Evolutionary conservation across 768 basidiomycete genomes (phyloP).

Genomic region (Mycena leptocephala): DNA sequence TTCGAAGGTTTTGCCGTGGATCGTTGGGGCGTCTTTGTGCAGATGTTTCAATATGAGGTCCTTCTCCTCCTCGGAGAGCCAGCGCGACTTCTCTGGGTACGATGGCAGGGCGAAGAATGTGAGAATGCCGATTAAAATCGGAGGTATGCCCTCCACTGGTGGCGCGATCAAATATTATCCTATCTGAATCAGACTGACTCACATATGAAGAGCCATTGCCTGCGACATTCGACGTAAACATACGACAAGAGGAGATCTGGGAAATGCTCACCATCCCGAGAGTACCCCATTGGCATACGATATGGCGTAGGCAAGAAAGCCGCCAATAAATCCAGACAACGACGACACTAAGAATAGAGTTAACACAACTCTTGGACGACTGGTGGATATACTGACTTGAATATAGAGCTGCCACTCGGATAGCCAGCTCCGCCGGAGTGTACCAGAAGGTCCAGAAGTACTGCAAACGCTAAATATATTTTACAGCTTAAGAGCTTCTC

Average conservation of each 20-base stretch:
- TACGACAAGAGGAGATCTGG: neutral
- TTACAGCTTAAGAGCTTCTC: neutral
- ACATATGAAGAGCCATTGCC: slow-evolving; percentile 51
- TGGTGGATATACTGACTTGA: slow-evolving; percentile 27
- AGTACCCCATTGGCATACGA: slow-evolving; percentile 37
- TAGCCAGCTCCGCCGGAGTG: slow-evolving; percentile 39
- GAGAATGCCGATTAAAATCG: slow-evolving; percentile 37
- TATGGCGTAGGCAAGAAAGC: slow-evolving; percentile 40
- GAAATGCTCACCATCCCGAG: slow-evolving; percentile 35
- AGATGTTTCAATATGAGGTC: slow-evolving; percentile 50
- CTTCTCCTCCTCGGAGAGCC: slow-evolving; percentile 55
- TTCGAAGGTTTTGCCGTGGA: slow-evolving; percentile 33
- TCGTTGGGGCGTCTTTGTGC: slow-evolving; percentile 35
- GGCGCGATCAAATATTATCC: slow-evolving; percentile 29
- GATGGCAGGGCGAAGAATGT: slow-evolving; percentile 52
- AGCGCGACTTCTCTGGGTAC: slow-evolving; percentile 58
- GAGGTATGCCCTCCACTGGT: slow-evolving; percentile 37
- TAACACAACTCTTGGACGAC: neutral
- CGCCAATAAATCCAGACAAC: slow-evolving; percentile 39
- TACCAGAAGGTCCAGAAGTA: slow-evolving; percentile 43
- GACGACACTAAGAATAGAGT: slow-evolving; percentile 10
- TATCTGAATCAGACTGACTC: neutral
- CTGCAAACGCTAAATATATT: neutral
- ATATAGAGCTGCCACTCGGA: slow-evolving; percentile 40
- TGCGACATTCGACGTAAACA: neutral